Base-by-base conservation (phyloP, 2,329 filamentous ascomycete genomes). In the Aspergillus felis region DNA sequence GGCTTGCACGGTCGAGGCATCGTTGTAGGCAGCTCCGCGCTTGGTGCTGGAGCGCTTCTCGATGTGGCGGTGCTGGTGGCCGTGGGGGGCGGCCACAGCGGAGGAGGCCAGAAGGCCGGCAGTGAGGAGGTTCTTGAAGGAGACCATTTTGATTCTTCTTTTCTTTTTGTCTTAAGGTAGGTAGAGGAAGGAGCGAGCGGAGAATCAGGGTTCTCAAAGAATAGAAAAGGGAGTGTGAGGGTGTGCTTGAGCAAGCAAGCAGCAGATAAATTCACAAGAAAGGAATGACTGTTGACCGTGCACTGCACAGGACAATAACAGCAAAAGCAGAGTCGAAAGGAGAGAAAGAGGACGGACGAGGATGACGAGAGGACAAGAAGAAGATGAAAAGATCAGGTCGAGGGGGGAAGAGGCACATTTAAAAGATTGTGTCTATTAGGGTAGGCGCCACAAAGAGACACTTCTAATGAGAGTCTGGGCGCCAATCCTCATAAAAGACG, bases 11-110 rank as follows among this genome's bases (percentile, higher is more conserved):
- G 71, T 62, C 24, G 63, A 59, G 41, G 68, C 64, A 41, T 74
- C 66, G 61, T 78, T 79, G 72, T 79, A 80, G 55, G 69, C 65
- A 14, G 70, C 68, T 27, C 70, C 70, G 41, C 70, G 68, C 64
- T 72, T 71, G 63, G 57, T 56, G 27, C 57, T 38, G 50, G 50
- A 53, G 52, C 64, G 64, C 65, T 66, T 64, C 48, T 65, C 38
- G 51, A 51, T 51, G 55, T 56, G 55, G 6, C 46, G 27, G 54
- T 61, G 57, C 22, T 44, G 7, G 32, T 49, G 50, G 60, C 57
- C 47, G 35, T 65, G 57, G 51, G 75, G 75, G 46, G 63, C 61
- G 41, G 73, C 74, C 46, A 76, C 53, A 46, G 67, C 66, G 5
- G 69, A 57, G 56, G 69, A 66, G 55, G 72, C 74, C 61, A 77